Percentiles rank a stretch among this genome's conserved stretches.
These are phyloP conservation scores for Catunica adiposa DNA, from an alignment of 2,329 filamentous ascomycete genomes.

Conservation along the genomic window DNA sequence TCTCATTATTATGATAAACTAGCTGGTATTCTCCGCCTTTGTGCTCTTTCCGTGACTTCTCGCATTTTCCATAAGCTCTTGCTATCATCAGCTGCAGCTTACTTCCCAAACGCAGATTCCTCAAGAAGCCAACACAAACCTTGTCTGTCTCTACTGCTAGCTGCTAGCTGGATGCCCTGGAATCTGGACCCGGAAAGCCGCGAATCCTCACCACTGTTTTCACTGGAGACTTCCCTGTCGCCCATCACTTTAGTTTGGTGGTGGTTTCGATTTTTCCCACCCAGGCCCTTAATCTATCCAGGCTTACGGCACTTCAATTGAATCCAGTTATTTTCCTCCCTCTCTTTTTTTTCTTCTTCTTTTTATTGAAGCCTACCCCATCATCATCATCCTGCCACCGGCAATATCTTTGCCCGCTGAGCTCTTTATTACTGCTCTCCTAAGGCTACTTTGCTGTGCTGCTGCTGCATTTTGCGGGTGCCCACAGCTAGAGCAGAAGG, in stretches of 20 bases:
- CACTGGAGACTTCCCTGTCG: not conserved
- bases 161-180: not conserved
- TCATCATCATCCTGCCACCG: too few relatives aligned
- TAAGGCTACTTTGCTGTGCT: not conserved
- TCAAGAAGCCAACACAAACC: too few relatives aligned
- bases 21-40: not conserved
- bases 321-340: not conserved
- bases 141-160: not conserved
- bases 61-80: too few relatives aligned
- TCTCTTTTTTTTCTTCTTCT: conserved; percentile 2
- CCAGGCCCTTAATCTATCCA: not conserved
- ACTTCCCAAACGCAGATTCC: too few relatives aligned
- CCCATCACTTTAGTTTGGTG: not conserved
- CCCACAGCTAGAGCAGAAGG: not conserved
- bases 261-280: not conserved
- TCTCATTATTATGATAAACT: not conserved
- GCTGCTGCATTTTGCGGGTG: not conserved
- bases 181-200: not conserved
- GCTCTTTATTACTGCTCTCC: not conserved
- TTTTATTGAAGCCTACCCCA: not conserved
- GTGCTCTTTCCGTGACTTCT: too few relatives aligned
- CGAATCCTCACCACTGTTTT: conserved; percentile 2
- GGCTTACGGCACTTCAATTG: conserved; percentile 4
- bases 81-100: too few relatives aligned
- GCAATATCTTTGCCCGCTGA: too few relatives aligned